These are phyloP conservation scores for Komagataella phaffii DNA, from an alignment of 805 yeast genomes.

Conservation along the genomic window DNA sequence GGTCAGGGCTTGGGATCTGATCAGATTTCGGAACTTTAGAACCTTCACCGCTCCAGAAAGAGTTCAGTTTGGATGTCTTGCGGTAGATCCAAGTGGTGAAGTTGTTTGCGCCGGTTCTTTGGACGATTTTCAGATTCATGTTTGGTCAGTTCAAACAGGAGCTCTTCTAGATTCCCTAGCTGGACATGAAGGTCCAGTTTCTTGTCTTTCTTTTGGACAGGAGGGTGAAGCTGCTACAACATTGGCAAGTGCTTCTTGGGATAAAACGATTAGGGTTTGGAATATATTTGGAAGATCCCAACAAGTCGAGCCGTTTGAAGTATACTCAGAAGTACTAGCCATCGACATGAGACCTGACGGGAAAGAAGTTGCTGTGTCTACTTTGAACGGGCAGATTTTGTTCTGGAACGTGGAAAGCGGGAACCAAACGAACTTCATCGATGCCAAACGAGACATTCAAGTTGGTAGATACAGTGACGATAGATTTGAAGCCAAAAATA, in stretches of 20 bases:
- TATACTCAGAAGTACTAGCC: conserved; percentile 71
- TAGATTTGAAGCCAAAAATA: conserved; percentile 66
- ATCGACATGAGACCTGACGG: conserved; percentile 86
- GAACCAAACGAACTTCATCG: conserved; percentile 70
- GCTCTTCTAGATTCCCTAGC: conserved; percentile 77
- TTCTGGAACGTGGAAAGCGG: conserved; percentile 78
- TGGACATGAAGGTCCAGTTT: conserved; percentile 95
- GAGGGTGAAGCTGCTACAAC: conserved; percentile 44
- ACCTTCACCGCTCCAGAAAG: conserved; percentile 88
- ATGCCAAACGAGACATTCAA: conserved; percentile 75
- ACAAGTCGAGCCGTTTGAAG: conserved; percentile 81
- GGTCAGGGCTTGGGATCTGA: conserved; percentile 91
- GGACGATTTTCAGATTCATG: conserved; percentile 81
- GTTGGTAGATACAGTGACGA: conserved; percentile 79
- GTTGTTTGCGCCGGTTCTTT: conserved; percentile 90
- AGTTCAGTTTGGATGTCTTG: conserved; percentile 75
- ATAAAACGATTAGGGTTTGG: conserved; percentile 89
- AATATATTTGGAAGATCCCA: conserved; percentile 78
- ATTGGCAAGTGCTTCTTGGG: conserved; percentile 93
- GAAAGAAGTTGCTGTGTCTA: conserved; percentile 77
- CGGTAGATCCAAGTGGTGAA: conserved; percentile 96
- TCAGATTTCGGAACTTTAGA: conserved; percentile 86
- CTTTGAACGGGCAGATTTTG: conserved; percentile 77
- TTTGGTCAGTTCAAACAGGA: conserved; percentile 96
- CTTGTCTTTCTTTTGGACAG: conserved; percentile 72